Conservation (phyloP, 371 early-diverging fungal species). For the Mortierella sp. region DNA sequence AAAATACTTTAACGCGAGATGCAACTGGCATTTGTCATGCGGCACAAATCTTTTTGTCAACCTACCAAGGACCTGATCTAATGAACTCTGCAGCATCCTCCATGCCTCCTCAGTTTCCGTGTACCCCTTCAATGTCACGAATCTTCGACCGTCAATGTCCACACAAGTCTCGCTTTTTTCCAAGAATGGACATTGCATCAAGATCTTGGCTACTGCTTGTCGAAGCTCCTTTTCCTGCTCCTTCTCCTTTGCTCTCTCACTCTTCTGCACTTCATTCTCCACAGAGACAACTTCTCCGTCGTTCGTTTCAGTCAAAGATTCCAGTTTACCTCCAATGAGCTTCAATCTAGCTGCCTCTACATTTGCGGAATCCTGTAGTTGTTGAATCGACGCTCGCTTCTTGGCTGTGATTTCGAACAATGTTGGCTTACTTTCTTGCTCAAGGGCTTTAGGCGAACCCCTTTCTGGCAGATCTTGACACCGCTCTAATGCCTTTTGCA, state of each 20-base stretch:
- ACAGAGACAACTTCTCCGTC: background rate
- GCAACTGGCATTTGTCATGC: too few relatives aligned
- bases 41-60: too few relatives aligned
- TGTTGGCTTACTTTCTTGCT: constrained; percentile 13
- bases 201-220: constrained; percentile 1
- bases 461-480: background rate
- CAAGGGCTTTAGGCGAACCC: background rate
- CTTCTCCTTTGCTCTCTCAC: background rate
- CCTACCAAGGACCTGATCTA: constrained; percentile 46
- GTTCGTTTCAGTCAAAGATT: constrained; percentile 4
- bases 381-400: constrained; percentile 28
- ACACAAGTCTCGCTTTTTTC: constrained; percentile 19
- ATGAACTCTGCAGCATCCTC: constrained; percentile 21
- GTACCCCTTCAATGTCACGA: constrained; percentile 41
- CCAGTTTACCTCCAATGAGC: constrained; percentile 16
- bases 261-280: background rate
- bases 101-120: constrained; percentile 51
- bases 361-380: constrained; percentile 11
- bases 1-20: background rate
- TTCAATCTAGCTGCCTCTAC: constrained; percentile 28
- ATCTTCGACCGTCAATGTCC: constrained; percentile 27
- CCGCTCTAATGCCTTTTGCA: constrained; percentile 32
- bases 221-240: background rate
- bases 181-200: constrained; percentile 40
- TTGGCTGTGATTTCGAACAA: constrained; percentile 36